Evolutionary conservation across 176 grass and related monocot genomes (phyloP).

Genomic region (Eleusine coracana): DNA sequence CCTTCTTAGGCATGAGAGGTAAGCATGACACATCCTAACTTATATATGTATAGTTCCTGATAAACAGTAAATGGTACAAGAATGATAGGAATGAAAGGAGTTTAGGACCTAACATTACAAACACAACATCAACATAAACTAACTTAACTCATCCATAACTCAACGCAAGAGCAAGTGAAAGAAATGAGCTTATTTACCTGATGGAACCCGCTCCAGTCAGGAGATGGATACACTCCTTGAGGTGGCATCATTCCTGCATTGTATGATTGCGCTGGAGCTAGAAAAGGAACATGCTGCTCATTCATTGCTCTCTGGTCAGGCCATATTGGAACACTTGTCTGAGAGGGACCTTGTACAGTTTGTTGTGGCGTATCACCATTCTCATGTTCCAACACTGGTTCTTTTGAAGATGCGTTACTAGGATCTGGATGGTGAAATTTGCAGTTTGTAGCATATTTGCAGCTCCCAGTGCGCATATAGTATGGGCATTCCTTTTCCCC

Average conservation of each 20-base stretch:
- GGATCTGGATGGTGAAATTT: constrained; percentile 96
- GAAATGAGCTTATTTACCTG: constrained; percentile 59
- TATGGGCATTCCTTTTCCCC: constrained; percentile 81
- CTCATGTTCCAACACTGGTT: constrained; percentile 50
- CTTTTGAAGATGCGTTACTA: constrained; percentile 45
- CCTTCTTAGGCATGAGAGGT: not conserved
- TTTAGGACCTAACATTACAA: not conserved
- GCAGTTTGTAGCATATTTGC: constrained; percentile 87
- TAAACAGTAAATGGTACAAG: constrained; percentile 9
- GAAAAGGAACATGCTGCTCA: constrained; percentile 59
- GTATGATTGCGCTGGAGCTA: constrained; percentile 65
- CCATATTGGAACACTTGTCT: constrained; percentile 49
- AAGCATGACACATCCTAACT: not conserved
- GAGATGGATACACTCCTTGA: constrained; percentile 71
- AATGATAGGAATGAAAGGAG: not conserved
- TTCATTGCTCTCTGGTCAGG: constrained; percentile 57
- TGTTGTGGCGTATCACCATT: constrained; percentile 56
- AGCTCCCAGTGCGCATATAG: constrained; percentile 95
- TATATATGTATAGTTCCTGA: not conserved
- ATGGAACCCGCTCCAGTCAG: constrained; percentile 70
- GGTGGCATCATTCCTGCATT: constrained; percentile 60
- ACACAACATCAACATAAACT: constrained; percentile 17
- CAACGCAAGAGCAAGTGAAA: not conserved
- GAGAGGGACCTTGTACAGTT: constrained; percentile 49
- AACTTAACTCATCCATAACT: not conserved